Conservation (phyloP, 257 asterid genomes). For the Linderniella brevidens region DNA sequence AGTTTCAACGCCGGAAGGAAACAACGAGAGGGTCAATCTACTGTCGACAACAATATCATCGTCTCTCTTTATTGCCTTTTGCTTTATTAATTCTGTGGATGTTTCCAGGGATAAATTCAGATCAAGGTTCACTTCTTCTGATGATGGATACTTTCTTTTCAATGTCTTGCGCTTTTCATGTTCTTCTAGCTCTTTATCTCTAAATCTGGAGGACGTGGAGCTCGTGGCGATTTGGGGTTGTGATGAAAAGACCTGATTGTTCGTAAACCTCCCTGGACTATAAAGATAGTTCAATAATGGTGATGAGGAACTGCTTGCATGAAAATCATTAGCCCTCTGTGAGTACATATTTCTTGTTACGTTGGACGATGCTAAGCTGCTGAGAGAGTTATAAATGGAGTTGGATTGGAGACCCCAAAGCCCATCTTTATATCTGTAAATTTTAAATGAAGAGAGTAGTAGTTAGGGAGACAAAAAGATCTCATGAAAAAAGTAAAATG, state of each 20-base stretch:
- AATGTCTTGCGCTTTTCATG: neutral
- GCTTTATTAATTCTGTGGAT: no score
- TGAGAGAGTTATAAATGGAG: slow-evolving; percentile 25
- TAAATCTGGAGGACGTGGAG: slow-evolving; percentile 1
- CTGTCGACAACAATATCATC: no score
- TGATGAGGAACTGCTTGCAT: slow-evolving; percentile 4
- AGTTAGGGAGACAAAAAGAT: slow-evolving; percentile 8
- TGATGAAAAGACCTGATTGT: slow-evolving; percentile 3
- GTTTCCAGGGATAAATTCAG: no score
- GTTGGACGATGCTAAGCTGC: slow-evolving; percentile 5
- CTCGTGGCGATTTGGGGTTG: slow-evolving; percentile 4
- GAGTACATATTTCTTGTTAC: neutral
- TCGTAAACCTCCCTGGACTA: slow-evolving; percentile 9
- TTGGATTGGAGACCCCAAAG: slow-evolving; percentile 21
- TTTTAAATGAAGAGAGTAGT: neutral
- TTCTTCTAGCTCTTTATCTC: slow-evolving; percentile 1
- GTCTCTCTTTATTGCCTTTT: no score
- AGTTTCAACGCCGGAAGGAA: no score
- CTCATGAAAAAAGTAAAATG: neutral
- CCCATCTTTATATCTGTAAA: slow-evolving; percentile 28
- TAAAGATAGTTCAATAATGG: slow-evolving; percentile 19
- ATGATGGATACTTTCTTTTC: slow-evolving; percentile 29
- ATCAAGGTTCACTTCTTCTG: slow-evolving; percentile 16
- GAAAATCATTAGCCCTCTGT: slow-evolving; percentile 16
- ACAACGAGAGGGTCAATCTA: no score